Base-by-base conservation (phyloP, 805 yeast species). In the Kluyveromyces siamensis region DNA sequence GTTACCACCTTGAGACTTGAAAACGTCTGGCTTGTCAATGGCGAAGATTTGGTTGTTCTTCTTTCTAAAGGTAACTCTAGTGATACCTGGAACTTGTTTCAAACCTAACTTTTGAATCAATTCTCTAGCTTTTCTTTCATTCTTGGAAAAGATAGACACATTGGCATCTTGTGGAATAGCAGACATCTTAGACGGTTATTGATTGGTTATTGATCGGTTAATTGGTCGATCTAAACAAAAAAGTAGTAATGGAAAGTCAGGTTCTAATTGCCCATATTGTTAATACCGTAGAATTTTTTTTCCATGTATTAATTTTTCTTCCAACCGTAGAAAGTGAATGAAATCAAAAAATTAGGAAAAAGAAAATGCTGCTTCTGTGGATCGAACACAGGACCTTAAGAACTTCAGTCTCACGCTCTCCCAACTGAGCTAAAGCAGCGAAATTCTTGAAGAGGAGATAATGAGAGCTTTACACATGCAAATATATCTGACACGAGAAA, bases 71-170 rank as follows among this genome's bases (percentile, higher is more conserved):
- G 96, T 89, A 67, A 93, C 98, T 76, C 98, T 86, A 69, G 87
- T 75, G 68, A 91, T 86, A 63, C 96, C 96, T 68, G 84, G 85
- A 67, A 93, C 80, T 74, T 80, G 87, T 80, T 87, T 87, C 74
- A 91, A 79, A 72, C 84, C 87, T 64, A 90, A 80, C 76, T 89
- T 90, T 74, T 81, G 74, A 74, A 93, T 83, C 64, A 83, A 72
- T 68, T 84, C 88, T 76, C 93, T 85, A 63, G 98, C 96, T 78
- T 91, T 90, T 81, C 87, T 86, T 77, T 90, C 97, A 75, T 87
- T 84, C 76, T 84, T 87, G 70, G 88, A 76, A 72, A 86, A 75
- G 71, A 90, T 78, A 67, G 82, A 75, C 66, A 65, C 68, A 58
- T 61, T 62, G 50, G 66, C 52, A 55, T 57, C 57, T 42, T 57